Evolutionary conservation across 768 basidiomycete species (phyloP).

Genomic region (Pleurotus pulmonarius): DNA sequence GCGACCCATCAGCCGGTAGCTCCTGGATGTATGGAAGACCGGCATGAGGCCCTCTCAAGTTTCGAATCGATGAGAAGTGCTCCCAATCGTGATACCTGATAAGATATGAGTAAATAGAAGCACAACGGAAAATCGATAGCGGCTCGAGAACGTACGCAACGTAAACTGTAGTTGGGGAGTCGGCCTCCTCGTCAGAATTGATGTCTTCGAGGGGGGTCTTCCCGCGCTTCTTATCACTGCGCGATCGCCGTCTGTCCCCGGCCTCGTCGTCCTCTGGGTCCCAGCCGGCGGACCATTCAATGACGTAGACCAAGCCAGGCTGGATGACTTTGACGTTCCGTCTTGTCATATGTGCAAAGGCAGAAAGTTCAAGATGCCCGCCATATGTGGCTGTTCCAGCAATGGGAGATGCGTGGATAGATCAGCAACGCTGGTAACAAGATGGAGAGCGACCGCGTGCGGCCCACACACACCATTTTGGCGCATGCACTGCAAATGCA

Average conservation of each 20-base stretch:
- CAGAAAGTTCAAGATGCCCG: slow-evolving; percentile 90
- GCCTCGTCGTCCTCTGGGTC: slow-evolving; percentile 34
- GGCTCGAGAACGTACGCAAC: slow-evolving; percentile 64
- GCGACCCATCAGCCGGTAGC: slow-evolving; percentile 23
- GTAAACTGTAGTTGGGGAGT: slow-evolving; percentile 50
- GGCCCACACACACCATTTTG: slow-evolving; percentile 54
- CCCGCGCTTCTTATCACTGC: slow-evolving; percentile 32
- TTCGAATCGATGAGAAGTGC: slow-evolving; percentile 92
- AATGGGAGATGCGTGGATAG: background rate
- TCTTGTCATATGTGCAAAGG: slow-evolving; percentile 77
- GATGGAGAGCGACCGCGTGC: slow-evolving; percentile 5
- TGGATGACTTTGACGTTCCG: slow-evolving; percentile 90
- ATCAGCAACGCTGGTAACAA: slow-evolving; percentile 3
- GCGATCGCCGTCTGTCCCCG: slow-evolving; percentile 40
- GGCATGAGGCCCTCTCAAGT: slow-evolving; percentile 76
- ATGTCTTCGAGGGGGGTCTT: slow-evolving; percentile 12
- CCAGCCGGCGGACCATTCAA: slow-evolving; percentile 71
- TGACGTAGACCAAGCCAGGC: slow-evolving; percentile 87
- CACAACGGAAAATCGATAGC: slow-evolving; percentile 11
- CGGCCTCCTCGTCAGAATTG: slow-evolving; percentile 17
- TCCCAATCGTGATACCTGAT: slow-evolving; percentile 89
- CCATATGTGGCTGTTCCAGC: slow-evolving; percentile 71
- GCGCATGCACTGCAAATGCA: slow-evolving; percentile 74
- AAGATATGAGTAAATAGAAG: background rate
- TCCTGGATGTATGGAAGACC: slow-evolving; percentile 69